Conservation (phyloP, 73 alveolate species). For the Paramecium bursaria region DNA sequence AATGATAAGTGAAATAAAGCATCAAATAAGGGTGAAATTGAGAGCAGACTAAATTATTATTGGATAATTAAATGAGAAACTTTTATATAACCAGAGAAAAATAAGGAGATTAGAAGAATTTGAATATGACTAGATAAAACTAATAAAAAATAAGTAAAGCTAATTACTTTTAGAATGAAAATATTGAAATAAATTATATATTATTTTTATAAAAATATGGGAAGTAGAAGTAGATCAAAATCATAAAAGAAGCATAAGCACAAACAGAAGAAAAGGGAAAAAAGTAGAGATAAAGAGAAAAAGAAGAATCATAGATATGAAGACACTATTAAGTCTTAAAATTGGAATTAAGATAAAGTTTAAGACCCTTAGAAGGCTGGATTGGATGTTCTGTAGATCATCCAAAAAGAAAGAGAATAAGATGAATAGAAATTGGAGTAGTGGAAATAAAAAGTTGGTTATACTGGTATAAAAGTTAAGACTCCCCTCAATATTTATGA, state of each 20-base stretch:
- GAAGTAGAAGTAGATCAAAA: constrained; percentile 44
- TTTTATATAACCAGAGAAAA: not conserved
- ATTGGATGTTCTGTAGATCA: constrained; percentile 53
- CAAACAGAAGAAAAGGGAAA: not conserved
- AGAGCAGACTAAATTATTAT: no score
- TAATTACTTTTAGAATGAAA: constrained; percentile 18
- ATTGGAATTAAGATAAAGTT: constrained; percentile 53
- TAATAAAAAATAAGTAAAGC: not conserved
- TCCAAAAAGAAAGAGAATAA: constrained; percentile 50
- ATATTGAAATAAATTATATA: no score
- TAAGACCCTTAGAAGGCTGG: constrained; percentile 29
- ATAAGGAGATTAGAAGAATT: constrained; percentile 32
- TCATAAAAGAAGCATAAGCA: constrained; percentile 23
- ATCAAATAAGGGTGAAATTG: no score
- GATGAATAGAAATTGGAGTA: constrained; percentile 54
- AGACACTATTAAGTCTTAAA: not conserved
- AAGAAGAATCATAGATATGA: not conserved
- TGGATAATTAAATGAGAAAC: not conserved
- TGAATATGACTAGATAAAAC: constrained; percentile 1
- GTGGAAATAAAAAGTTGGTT: constrained; percentile 53
- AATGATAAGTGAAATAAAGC: no score
- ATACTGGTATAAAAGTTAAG: constrained; percentile 44
- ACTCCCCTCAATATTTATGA: constrained; percentile 41
- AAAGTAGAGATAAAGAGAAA: not conserved
- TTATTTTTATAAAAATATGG: constrained; percentile 1